A percentile compares a stretch with the other conserved stretches of the same genome.
phyloP scores from a whole-genome alignment of 495 filamentous ascomycete species.

The Xylaria longipes region DNA sequence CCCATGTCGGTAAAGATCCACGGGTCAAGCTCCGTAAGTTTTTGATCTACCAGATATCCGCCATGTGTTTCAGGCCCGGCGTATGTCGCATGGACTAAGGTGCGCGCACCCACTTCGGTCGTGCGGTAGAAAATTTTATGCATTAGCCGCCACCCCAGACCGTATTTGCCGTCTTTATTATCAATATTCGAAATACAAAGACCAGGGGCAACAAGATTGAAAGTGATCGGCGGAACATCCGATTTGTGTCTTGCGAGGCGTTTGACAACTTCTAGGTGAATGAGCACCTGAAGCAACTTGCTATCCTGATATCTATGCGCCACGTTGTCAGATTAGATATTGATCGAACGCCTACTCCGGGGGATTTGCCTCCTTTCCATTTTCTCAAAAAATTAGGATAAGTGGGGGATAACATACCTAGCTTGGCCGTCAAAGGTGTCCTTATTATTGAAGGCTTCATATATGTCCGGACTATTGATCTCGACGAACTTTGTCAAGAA shows the following conservation, averaged over 20 bases:
- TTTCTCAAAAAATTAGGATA: neutral
- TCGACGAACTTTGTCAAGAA: constrained; percentile 40
- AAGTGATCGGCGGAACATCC: neutral
- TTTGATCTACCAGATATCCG: constrained; percentile 2
- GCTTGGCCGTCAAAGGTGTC: constrained; percentile 27
- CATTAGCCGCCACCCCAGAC: neutral
- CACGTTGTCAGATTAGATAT: neutral
- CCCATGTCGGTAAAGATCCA: constrained; percentile 21
- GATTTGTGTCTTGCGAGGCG: neutral
- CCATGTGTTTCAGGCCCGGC: constrained; percentile 10
- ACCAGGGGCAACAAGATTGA: neutral
- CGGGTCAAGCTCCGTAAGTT: neutral
- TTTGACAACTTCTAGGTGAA: neutral
- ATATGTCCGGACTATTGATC: constrained; percentile 37
- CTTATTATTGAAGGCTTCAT: constrained; percentile 42
- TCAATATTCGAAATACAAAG: constrained; percentile 6
- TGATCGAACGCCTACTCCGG: neutral
- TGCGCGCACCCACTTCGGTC: constrained; percentile 15
- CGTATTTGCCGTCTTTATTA: constrained; percentile 5
- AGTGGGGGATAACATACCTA: neutral
- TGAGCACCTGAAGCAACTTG: constrained; percentile 6
- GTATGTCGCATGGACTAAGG: constrained; percentile 2
- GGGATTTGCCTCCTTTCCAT: neutral
- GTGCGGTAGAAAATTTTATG: constrained; percentile 14
- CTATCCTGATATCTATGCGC: constrained; percentile 5